A percentile compares a stretch with the other conserved stretches of the same genome.
Conservation (phyloP, 139 green algal species). For the Nannochloris sp. region DNA sequence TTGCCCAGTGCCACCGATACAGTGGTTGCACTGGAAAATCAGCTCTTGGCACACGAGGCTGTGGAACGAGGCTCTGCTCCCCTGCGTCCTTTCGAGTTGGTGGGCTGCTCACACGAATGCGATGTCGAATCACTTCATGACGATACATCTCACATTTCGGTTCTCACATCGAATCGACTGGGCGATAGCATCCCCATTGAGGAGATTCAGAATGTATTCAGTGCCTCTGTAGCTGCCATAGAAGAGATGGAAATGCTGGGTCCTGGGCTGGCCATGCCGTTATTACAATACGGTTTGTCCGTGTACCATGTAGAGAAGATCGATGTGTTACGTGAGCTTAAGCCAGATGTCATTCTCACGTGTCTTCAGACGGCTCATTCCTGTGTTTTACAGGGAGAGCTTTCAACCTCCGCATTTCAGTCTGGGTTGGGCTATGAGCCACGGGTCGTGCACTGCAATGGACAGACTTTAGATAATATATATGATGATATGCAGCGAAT, state of each 20-base stretch:
- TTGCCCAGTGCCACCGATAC: constrained; percentile 47
- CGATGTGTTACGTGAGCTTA: constrained; percentile 26
- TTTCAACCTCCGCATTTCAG: constrained; percentile 23
- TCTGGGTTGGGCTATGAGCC: constrained; percentile 35
- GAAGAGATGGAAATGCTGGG: constrained; percentile 25
- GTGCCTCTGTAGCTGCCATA: constrained; percentile 25
- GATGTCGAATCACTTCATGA: constrained; percentile 16
- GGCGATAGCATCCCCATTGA: constrained; percentile 17
- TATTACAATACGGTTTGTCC: constrained; percentile 37
- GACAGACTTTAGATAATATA: constrained; percentile 34
- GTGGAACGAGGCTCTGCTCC: neutral
- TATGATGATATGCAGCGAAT: constrained; percentile 39
- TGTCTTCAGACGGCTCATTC: constrained; percentile 39
- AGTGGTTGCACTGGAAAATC: constrained; percentile 18
- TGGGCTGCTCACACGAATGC: too few species aligned
- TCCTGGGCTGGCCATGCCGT: constrained; percentile 15
- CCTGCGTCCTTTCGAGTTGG: neutral
- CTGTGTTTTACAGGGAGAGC: constrained; percentile 20
- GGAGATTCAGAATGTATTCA: constrained; percentile 33
- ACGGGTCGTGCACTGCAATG: constrained; percentile 43
- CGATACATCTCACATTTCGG: constrained; percentile 16
- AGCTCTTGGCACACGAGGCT: neutral
- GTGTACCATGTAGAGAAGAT: constrained; percentile 38
- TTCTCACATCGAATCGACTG: constrained; percentile 27
- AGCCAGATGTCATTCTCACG: constrained; percentile 51